Percentiles rank a stretch among this genome's conserved stretches.
Evolutionary conservation across 2,329 filamentous ascomycete species (phyloP).

Genomic region (Xylariaceae sp.): DNA sequence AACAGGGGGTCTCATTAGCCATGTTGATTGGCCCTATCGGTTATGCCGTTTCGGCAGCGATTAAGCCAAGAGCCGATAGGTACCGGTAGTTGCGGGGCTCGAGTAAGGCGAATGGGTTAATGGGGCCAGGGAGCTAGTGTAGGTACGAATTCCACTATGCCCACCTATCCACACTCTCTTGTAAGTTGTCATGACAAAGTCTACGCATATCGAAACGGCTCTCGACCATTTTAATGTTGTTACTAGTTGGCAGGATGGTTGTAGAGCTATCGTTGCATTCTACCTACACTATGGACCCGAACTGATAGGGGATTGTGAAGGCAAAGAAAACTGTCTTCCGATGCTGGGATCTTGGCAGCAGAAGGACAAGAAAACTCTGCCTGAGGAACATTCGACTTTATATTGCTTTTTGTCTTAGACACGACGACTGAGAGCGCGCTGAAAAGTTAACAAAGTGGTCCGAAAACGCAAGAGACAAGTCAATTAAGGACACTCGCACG

Average conservation of each 20-base stretch:
- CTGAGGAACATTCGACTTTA: not conserved
- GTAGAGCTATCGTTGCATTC: too few relatives aligned
- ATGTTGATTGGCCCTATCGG: conserved; percentile 22
- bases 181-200: too few relatives aligned
- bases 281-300: too few relatives aligned
- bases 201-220: too few relatives aligned
- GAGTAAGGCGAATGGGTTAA: not conserved
- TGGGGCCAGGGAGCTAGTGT: not conserved
- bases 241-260: too few relatives aligned
- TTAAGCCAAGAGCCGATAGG: not conserved
- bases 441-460: not conserved
- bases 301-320: too few relatives aligned
- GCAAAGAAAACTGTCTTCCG: not conserved
- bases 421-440: not conserved
- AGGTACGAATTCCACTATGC: too few relatives aligned
- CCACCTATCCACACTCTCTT: too few relatives aligned
- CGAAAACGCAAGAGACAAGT: not conserved
- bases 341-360: not conserved
- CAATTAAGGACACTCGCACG: not conserved
- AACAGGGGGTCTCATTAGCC: conserved; percentile 28
- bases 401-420: not conserved
- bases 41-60: not conserved
- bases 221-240: too few relatives aligned
- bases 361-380: not conserved
- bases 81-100: not conserved